Evolutionary conservation across 768 basidiomycete species (phyloP).

Genomic region (Goffeauzyma gilvescens): DNA sequence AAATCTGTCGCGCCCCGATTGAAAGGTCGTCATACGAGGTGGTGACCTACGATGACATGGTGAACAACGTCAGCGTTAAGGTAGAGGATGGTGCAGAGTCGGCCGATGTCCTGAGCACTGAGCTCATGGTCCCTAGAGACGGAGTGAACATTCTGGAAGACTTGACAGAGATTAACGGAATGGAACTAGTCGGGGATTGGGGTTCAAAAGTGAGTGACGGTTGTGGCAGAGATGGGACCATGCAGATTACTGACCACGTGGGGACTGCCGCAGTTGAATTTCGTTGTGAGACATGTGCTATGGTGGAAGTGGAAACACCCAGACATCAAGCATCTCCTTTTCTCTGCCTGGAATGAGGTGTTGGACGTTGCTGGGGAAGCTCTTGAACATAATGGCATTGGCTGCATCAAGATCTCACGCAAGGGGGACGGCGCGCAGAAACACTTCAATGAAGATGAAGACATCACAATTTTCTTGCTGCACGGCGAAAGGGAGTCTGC

Average conservation of each 20-base stretch:
- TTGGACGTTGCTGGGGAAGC: conserved; percentile 7
- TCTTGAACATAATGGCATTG: conserved; percentile 2
- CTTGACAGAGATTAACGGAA: background rate
- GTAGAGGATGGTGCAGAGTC: too few relatives aligned
- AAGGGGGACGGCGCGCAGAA: background rate
- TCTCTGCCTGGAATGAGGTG: conserved; percentile 9
- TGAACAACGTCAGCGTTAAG: too few relatives aligned
- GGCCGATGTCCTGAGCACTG: too few relatives aligned
- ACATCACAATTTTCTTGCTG: conserved; percentile 6
- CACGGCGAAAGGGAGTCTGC: conserved; percentile 7
- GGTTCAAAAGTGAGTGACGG: conserved; percentile 6
- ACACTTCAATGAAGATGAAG: conserved; percentile 4
- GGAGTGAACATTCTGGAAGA: too few relatives aligned
- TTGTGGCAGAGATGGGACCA: background rate
- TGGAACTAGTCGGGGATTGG: conserved; percentile 4
- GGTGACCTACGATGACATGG: too few relatives aligned
- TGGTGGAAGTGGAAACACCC: conserved; percentile 3
- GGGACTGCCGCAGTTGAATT: background rate
- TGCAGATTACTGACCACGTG: background rate
- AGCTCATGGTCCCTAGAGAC: too few relatives aligned
- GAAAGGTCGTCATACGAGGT: too few relatives aligned
- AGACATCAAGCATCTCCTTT: conserved; percentile 9
- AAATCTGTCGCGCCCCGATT: too few relatives aligned
- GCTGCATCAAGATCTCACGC: background rate
- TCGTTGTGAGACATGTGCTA: conserved; percentile 2